Base-by-base conservation (phyloP, 2,329 filamentous ascomycete species). In the Ceratocystis diversiconidia region DNA sequence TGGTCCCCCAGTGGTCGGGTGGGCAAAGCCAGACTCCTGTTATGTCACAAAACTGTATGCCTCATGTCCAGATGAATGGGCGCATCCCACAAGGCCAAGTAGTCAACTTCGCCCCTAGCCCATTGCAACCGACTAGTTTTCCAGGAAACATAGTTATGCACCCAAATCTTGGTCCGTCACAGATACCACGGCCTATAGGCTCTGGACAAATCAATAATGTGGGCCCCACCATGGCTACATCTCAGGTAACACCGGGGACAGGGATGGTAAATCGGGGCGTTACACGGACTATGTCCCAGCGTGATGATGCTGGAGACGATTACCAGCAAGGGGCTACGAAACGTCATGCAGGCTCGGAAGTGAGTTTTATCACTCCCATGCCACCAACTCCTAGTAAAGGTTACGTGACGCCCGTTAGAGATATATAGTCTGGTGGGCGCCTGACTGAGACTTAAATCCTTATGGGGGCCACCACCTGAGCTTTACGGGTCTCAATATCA, bases 221-320 rank as follows among this genome's bases (percentile, higher is more conserved):
- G 22, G 48, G 48, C 15, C 10, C 5, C 19, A 19, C 8, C 4
- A 25, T 52, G 48, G 48, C 19, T 25, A 52, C 10, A 8, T 1
- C 19, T 2, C 48, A 52, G 25, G 25, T 28, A 8, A 3, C 3
- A 2, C 8, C 48, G 1, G 48, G 3, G 15, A 5, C 19, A 4
- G 48, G 22, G 7, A 22, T 15, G 48, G 17, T 28, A 15, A 52
- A 25, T 2, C 48, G 30, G 12, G 62, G 62, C 17, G 43, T 64
- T 25, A 64, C 48, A 6, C 62, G 44, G 5, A 64, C 48, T 7
- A 41, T 55, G 4, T 64, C 62, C 12, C 44, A 64, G 25, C 62
- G 46, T 19, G 63, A 64, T 19, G 63, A 44, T 30, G 17, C n/a
- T 32, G 30, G 2, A 15, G 55, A 59, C 2, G 55, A 59, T 8